phyloP scores from a whole-genome alignment of 371 early-diverging fungal species.

The Mucor irregularis region DNA sequence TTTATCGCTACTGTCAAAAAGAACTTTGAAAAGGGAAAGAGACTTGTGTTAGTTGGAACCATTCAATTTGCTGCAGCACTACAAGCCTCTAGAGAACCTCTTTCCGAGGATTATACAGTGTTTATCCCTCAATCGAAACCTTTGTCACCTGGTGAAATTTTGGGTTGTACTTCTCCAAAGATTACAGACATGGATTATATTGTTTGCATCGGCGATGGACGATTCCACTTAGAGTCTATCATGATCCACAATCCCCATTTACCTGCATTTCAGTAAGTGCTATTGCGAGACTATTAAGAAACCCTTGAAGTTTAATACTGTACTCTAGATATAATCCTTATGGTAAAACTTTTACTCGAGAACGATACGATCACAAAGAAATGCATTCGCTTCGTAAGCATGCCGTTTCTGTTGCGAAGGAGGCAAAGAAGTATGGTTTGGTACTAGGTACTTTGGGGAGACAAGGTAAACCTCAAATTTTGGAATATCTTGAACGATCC shows the following conservation, averaged over 20 bases:
- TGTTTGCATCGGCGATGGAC: slow-evolving; percentile 95
- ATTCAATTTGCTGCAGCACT: slow-evolving; percentile 97
- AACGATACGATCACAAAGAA: slow-evolving; percentile 91
- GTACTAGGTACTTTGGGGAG: slow-evolving; percentile 98
- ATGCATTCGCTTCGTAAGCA: slow-evolving; percentile 87
- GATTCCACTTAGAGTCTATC: slow-evolving; percentile 99
- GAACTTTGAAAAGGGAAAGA: slow-evolving; percentile 77
- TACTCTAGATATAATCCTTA: slow-evolving; percentile 93
- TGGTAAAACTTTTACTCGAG: slow-evolving; percentile 87
- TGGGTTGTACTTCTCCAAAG: slow-evolving; percentile 99
- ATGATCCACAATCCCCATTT: slow-evolving; percentile 98
- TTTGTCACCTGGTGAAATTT: slow-evolving; percentile 95
- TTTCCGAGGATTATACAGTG: slow-evolving; percentile 68
- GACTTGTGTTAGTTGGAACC: slow-evolving; percentile 90
- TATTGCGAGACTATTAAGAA: neutral
- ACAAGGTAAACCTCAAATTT: slow-evolving; percentile 95
- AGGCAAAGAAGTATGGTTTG: slow-evolving; percentile 83
- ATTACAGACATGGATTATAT: slow-evolving; percentile 72
- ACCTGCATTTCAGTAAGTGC: slow-evolving; percentile 79
- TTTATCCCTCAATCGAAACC: slow-evolving; percentile 94
- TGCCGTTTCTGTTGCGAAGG: slow-evolving; percentile 75
- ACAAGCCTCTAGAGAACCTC: slow-evolving; percentile 67
- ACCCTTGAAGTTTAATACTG: neutral
- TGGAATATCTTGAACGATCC: slow-evolving; percentile 76
- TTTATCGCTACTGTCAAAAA: slow-evolving; percentile 86